These are phyloP conservation scores for Trichoderma citrinoviride DNA, from an alignment of 2,329 filamentous ascomycete genomes.

Conservation along the genomic window DNA sequence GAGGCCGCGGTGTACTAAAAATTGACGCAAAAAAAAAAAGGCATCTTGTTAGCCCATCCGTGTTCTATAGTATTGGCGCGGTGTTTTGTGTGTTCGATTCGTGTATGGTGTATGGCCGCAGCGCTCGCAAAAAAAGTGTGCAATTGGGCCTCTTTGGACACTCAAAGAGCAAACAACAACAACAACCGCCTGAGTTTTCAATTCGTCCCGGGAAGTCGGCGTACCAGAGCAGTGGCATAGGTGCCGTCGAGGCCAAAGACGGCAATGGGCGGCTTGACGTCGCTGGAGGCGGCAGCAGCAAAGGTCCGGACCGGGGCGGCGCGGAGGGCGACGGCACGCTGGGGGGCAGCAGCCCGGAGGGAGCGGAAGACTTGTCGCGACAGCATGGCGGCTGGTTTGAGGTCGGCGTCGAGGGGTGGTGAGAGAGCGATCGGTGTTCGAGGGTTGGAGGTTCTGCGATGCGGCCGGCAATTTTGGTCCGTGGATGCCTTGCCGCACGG, in stretches of 20 bases:
- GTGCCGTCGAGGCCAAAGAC: constrained; percentile 97
- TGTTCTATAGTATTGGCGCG: too few relatives aligned
- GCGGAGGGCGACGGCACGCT: constrained; percentile 47
- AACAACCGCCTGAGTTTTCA: background rate
- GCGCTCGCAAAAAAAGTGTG: background rate
- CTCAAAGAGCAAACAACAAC: background rate
- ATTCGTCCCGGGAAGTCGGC: constrained; percentile 34
- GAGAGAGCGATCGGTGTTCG: constrained; percentile 35
- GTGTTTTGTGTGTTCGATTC: too few relatives aligned
- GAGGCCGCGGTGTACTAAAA: constrained; percentile 89
- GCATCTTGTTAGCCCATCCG: background rate
- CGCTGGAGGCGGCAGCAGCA: constrained; percentile 67
- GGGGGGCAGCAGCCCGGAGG: constrained; percentile 57
- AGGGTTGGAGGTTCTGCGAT: constrained; percentile 31
- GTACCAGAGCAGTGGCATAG: constrained; percentile 97
- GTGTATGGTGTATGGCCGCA: background rate
- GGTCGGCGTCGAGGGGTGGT: constrained; percentile 29
- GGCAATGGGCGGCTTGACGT: constrained; percentile 79
- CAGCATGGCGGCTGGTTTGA: constrained; percentile 47
- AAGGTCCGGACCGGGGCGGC: constrained; percentile 68
- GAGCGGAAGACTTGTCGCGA: constrained; percentile 59
- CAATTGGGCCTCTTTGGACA: background rate
- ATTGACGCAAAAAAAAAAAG: constrained; percentile 36
- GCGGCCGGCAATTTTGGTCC: constrained; percentile 44
- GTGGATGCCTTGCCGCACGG: constrained; percentile 39